Evolutionary conservation across 2,329 filamentous ascomycete species (phyloP), one percentile per base, ranked within the genome.

Genomic region (Helotiales sp.): DNA sequence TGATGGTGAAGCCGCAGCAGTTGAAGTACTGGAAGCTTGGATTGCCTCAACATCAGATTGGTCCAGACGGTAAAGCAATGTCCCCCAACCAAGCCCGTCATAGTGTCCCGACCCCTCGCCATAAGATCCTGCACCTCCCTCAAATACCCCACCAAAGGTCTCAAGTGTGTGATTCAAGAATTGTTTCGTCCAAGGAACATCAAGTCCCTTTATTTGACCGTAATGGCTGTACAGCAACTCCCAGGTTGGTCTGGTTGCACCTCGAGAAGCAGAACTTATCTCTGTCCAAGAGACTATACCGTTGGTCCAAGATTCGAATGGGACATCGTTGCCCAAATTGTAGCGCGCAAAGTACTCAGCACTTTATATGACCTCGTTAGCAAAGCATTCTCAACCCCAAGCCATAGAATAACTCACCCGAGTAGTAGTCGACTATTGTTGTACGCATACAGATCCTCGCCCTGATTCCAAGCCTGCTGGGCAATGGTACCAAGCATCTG

Each of bases 221-320:
- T 82, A 83, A 66, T 83, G 80, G 6, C 73, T 76, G 43, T 77
- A 81, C 1, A 83, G 64, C 0, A 82, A 67, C 69, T 83, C 82
- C 66, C 73, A 79, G 1, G 77, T 77, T 0, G 82, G 80, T 0
- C 80, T 74, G 15, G 79, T 69, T n/a, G 61, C 70, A 1, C 79
- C 79, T 3, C 81, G 78, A 1, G 67, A 69, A 22, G 10, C 65
- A 2, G 26, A 15, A 32, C 54, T 61, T 26, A 65, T 61, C 13
- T 49, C n/a, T 22, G 30, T 45, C 26, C 26, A 61, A 30, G 24
- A 47, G 7, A 54, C 30, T 10, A 54, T 61, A 4, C n/a, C 32
- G 52, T 60, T 64, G 4, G 61, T 61, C 47, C 55, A 68, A 24
- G 37, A 11, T 7, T 49, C 55, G 32, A 80, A 83, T 1, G 80